phyloP scores from a whole-genome alignment of 1,284 basidiomycete genomes.

The Boletus subluridellus region DNA sequence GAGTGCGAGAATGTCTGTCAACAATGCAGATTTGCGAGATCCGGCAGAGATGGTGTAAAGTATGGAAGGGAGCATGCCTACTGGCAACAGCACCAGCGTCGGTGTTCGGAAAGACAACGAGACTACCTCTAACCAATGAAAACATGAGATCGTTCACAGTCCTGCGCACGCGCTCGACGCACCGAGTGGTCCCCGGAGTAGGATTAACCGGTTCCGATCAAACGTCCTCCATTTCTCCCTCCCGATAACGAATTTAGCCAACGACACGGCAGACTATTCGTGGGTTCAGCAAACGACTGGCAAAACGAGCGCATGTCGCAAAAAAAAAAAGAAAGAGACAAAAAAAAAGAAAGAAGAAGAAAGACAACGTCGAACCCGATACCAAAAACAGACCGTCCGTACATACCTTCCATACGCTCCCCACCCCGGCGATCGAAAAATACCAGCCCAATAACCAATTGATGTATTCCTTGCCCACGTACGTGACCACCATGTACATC shows the following conservation, averaged over 20 bases:
- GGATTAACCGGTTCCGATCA: conserved; percentile 44
- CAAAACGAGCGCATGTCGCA: not conserved
- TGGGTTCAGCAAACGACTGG: not conserved
- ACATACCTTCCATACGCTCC: conserved; percentile 63
- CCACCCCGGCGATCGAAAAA: conserved; percentile 63
- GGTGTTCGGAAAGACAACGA: conserved; percentile 60
- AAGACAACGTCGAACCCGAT: no score
- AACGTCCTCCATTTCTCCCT: conserved; percentile 51
- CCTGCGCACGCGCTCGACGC: conserved; percentile 13
- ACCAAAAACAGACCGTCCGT: not conserved
- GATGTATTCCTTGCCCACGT: conserved; percentile 79
- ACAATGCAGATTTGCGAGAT: conserved; percentile 61
- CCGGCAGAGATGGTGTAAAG: conserved; percentile 57
- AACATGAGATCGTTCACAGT: conserved; percentile 10
- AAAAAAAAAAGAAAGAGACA: no score
- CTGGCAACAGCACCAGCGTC: conserved; percentile 60
- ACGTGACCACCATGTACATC: conserved; percentile 71
- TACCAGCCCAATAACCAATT: conserved; percentile 77
- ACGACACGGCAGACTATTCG: conserved; percentile 47
- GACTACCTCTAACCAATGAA: conserved; percentile 37
- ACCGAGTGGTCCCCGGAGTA: conserved; percentile 47
- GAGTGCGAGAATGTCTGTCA: conserved; percentile 80
- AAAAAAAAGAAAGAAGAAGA: not conserved
- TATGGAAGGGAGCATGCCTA: conserved; percentile 64
- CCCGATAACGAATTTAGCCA: conserved; percentile 49